Percentiles rank a stretch among this genome's conserved stretches.
phyloP scores from a whole-genome alignment of 305 asterid species.

The Rubia peregrina region DNA sequence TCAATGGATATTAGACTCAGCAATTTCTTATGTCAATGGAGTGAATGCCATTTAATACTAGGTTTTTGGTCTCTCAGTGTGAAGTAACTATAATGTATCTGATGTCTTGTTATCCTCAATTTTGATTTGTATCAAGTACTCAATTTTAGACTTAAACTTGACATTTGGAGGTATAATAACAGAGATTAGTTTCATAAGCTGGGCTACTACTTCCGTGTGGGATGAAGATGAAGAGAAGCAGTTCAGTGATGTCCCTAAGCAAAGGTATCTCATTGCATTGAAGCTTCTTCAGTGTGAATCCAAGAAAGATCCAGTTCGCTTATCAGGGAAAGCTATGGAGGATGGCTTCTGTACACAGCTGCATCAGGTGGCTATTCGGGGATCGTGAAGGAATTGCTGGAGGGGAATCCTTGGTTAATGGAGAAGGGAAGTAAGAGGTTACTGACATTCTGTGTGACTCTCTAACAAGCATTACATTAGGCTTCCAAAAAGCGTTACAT shows the following conservation, averaged over 20 bases:
- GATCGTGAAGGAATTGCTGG: slow-evolving; percentile 51
- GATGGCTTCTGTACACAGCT: slow-evolving; percentile 89
- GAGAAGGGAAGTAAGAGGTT: slow-evolving; percentile 82
- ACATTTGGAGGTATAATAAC: not conserved
- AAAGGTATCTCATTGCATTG: slow-evolving; percentile 31
- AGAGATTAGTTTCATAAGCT: too few relatives aligned
- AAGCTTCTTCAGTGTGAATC: slow-evolving; percentile 46
- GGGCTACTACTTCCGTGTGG: not conserved
- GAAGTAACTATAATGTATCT: too few relatives aligned
- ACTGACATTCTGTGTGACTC: slow-evolving; percentile 57
- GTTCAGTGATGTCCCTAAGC: too few relatives aligned
- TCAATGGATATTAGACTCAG: not conserved
- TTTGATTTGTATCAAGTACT: not conserved
- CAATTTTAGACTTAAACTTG: not conserved
- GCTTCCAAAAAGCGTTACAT: too few relatives aligned
- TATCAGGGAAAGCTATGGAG: slow-evolving; percentile 76
- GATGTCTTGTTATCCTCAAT: not conserved
- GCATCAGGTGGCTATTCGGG: slow-evolving; percentile 60
- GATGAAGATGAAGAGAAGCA: too few relatives aligned
- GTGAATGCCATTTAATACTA: not conserved
- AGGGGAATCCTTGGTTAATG: slow-evolving; percentile 59
- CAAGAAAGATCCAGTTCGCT: slow-evolving; percentile 44
- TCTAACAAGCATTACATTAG: too few relatives aligned
- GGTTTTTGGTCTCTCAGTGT: not conserved
- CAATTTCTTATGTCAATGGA: not conserved